Base-by-base conservation (phyloP, 495 filamentous ascomycete species). In the Paragyromitra xinjiangensis region DNA sequence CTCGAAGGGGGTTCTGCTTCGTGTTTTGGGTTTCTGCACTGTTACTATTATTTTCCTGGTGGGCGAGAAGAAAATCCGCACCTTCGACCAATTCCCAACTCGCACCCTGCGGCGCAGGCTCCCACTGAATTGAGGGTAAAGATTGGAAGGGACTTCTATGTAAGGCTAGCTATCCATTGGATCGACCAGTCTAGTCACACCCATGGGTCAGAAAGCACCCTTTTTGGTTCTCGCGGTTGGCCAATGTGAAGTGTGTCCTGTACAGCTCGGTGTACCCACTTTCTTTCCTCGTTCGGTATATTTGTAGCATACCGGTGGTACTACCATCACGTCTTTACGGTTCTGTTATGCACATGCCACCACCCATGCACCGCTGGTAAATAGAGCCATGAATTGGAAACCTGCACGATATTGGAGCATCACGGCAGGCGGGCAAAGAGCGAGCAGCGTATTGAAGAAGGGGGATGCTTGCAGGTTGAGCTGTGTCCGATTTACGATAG, bases 11-110 rank as follows among this genome's bases (percentile, higher is more conserved):
- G 74, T 58, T 44, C 50, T 51, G 44, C 69, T 77, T 77, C 69
- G 68, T 73, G 74, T 77, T 77, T 77, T 65, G 69, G 69, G 68
- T 77, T 77, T 77, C 68, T 73, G 59, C 67, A 76, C 48, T 64
- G 29, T 71, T 63, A 62, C 62, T 63, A 69, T 69, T 69, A 14
- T 45, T 56, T 51, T 58, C 64, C 45, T 61, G 26, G 61, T 50
- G 69, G 74, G 72, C 61, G 69, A 77, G 73, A 76, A 69, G 68
- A 64, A 66, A 77, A 73, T 73, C 58, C 48, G 39, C 59, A 70
- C 53, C 66, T 69, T 58, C 51, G 72, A 29, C 26, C 74, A 73
- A 77, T 77, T 77, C 74, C 61, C 53, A 73, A 77, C 61, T 66
- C 42, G 59, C 37, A 58, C 61, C 29, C 73, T 44, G 61, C 40